Conservation (phyloP, 495 filamentous ascomycete species). For the Thermochaetoides thermophila region DNA sequence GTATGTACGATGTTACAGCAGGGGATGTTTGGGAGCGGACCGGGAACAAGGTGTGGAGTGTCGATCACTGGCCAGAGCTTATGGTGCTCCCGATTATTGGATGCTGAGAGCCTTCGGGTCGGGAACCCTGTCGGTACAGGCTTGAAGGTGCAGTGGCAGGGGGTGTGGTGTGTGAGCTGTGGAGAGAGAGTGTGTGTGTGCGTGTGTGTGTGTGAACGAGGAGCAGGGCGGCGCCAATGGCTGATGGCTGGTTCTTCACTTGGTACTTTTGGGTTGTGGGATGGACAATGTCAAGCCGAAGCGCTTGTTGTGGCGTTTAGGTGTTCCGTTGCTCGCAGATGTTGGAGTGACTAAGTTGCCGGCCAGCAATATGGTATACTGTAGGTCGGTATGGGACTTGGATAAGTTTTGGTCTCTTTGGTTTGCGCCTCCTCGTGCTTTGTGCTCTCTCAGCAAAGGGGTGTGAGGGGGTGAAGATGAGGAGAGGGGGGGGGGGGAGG, state of each 20-base stretch:
- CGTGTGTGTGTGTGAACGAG: background rate
- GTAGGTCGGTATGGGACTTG: no score
- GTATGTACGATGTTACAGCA: no score
- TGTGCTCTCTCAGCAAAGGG: slow-evolving; percentile 8
- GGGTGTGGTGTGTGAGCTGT: no score
- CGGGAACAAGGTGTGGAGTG: slow-evolving; percentile 13
- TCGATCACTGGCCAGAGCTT: slow-evolving; percentile 9
- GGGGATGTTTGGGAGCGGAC: slow-evolving; percentile 5
- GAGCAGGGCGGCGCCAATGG: slow-evolving; percentile 1
- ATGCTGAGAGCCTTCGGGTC: slow-evolving; percentile 6
- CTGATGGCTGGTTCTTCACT: background rate
- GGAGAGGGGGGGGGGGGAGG: slow-evolving; percentile 1
- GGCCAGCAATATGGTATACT: no score
- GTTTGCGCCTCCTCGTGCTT: slow-evolving; percentile 8
- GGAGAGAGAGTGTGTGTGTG: no score
- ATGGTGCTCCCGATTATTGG: slow-evolving; percentile 13
- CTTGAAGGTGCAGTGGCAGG: slow-evolving; percentile 2
- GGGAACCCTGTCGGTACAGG: slow-evolving; percentile 8
- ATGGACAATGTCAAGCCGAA: no score
- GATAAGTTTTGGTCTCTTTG: slow-evolving; percentile 2
- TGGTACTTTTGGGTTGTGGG: no score
- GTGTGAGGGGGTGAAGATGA: background rate
- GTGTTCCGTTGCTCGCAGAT: background rate
- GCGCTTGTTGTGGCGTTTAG: background rate
- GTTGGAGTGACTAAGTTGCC: no score